Conservation (phyloP, 2,329 filamentous ascomycete genomes). For the Teratosphaeriaceae sp. region DNA sequence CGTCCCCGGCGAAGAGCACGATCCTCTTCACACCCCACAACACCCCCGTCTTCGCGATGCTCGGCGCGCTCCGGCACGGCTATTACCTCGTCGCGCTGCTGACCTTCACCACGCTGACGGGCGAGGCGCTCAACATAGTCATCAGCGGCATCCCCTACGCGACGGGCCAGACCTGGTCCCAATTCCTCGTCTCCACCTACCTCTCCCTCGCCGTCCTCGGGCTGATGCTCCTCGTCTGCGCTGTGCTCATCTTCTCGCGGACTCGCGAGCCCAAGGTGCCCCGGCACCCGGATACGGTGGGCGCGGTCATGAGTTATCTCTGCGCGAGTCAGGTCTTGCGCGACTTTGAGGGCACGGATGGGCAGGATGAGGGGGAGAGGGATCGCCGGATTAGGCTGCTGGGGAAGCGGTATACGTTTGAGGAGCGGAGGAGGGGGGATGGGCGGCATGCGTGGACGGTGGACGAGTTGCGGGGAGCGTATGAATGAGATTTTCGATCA, state of each 20-base stretch:
- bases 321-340: constrained; percentile 8
- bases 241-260: constrained; percentile 9
- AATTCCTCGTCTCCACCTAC: constrained; percentile 12
- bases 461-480: constrained; percentile 12
- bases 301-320: constrained; percentile 13
- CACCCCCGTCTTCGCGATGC: constrained; percentile 13
- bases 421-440: constrained; percentile 8
- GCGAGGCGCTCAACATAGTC: constrained; percentile 15
- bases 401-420: constrained; percentile 12
- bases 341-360: constrained; percentile 10
- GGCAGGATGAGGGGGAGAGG: constrained; percentile 5
- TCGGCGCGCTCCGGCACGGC: constrained; percentile 4
- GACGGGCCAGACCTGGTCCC: constrained; percentile 11
- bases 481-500: too few species aligned
- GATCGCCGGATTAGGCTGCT: constrained; percentile 6
- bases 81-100: constrained; percentile 12
- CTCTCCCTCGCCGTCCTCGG: constrained; percentile 13
- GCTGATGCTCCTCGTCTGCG: constrained; percentile 12
- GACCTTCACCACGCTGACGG: constrained; percentile 9
- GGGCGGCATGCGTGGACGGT: constrained; percentile 12
- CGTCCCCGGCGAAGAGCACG: constrained; percentile 7
- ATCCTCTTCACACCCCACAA: constrained; percentile 13
- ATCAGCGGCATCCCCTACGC: constrained; percentile 14
- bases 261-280: constrained; percentile 11
- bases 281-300: constrained; percentile 14